Evolutionary conservation across 805 yeast genomes (phyloP).

Genomic region (Babjeviella inositovora): DNA sequence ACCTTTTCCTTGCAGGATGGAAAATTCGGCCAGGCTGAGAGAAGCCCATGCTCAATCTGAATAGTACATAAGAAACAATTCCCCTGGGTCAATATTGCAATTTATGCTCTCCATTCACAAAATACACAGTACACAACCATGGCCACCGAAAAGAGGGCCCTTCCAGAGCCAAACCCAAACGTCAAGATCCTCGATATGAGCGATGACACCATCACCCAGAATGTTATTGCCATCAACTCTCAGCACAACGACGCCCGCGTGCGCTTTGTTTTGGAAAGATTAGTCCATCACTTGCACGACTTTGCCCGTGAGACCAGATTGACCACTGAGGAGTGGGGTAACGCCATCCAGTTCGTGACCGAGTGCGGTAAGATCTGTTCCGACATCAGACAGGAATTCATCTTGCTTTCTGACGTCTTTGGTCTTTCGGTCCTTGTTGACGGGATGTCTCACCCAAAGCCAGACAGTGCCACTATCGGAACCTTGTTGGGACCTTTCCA

Average conservation of each 20-base stretch:
- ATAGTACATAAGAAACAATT: too few relatives aligned
- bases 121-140: too few relatives aligned
- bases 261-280: conserved; percentile 2
- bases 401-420: conserved; percentile 7
- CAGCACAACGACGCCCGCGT: conserved; percentile 3
- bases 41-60: too few relatives aligned
- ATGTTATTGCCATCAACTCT: conserved; percentile 5
- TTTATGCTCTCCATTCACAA: too few relatives aligned
- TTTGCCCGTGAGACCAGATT: conserved; percentile 8
- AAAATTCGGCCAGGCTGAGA: too few relatives aligned
- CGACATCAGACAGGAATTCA: conserved; percentile 8
- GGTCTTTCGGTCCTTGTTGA: conserved; percentile 9
- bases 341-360: conserved; percentile 7
- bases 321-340: conserved; percentile 8
- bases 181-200: too few relatives aligned
- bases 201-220: conserved; percentile 7
- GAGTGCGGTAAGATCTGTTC: conserved; percentile 7
- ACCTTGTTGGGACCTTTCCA: conserved; percentile 10
- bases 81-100: too few relatives aligned
- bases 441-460: conserved; percentile 8
- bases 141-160: too few relatives aligned
- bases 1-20: too few relatives aligned
- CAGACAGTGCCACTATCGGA: conserved; percentile 7
- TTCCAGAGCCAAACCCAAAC: too few relatives aligned
- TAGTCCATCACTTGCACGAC: conserved; percentile 7